These are phyloP conservation scores for Malus sylvestris DNA, from an alignment of 306 rosid genomes.

Conservation along the genomic window DNA sequence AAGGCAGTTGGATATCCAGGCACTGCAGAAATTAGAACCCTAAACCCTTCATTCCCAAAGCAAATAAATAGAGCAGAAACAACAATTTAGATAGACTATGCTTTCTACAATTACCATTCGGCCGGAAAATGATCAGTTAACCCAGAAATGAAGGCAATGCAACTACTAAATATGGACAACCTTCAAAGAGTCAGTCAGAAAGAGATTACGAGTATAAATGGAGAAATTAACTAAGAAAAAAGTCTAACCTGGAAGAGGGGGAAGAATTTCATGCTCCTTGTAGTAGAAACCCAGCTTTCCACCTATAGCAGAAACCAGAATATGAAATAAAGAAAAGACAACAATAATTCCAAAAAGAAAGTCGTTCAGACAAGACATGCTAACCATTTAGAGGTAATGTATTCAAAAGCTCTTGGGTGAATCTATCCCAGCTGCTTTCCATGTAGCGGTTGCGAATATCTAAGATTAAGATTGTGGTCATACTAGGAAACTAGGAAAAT, in stretches of 20 bases:
- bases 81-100: too few species aligned
- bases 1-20: background rate
- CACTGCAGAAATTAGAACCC: background rate
- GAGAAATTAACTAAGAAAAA: background rate
- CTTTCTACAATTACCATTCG: background rate
- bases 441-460: constrained; percentile 73
- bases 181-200: too few species aligned
- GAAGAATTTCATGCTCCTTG: constrained; percentile 95
- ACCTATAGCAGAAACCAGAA: constrained; percentile 33
- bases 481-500: constrained; percentile 13
- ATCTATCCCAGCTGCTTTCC: constrained; percentile 72
- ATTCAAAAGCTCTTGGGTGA: constrained; percentile 55
- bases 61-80: background rate
- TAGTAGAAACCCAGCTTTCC: constrained; percentile 93
- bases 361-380: background rate
- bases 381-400: constrained; percentile 75
- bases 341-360: background rate
- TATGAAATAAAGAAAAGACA: constrained; percentile 15
- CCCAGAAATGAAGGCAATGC: background rate
- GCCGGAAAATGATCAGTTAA: background rate
- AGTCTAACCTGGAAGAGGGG: constrained; percentile 85
- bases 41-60: background rate
- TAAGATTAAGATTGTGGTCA: constrained; percentile 20
- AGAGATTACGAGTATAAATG: background rate
- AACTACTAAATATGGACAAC: background rate